A percentile compares a stretch with the other conserved stretches of the same genome.
Conservation (phyloP, 208 protist species). For the Paratrypanosoma confusum region DNA sequence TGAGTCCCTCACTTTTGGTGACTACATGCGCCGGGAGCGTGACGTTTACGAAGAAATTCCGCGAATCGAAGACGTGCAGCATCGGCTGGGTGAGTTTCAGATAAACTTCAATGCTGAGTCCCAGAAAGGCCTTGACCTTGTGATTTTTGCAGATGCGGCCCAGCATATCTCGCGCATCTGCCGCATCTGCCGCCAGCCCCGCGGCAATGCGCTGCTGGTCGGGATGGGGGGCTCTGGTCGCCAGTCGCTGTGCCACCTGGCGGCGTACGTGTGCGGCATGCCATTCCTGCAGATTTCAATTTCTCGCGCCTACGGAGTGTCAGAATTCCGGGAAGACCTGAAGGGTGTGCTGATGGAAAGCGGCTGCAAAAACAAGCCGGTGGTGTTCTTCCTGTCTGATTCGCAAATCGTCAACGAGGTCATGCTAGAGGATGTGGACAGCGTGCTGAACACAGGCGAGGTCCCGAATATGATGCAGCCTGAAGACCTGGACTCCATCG, state of each 20-base stretch:
- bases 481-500: conserved; percentile 92
- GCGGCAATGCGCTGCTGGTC: conserved; percentile 94
- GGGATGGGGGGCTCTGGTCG: conserved; percentile 96
- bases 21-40: conserved; percentile 88
- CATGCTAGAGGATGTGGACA: conserved; percentile 98
- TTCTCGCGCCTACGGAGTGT: conserved; percentile 85
- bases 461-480: conserved; percentile 94
- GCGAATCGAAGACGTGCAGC: conserved; percentile 35
- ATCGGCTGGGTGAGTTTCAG: conserved; percentile 75
- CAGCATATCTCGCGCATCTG: conserved; percentile 93
- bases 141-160: conserved; percentile 97
- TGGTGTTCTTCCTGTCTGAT: conserved; percentile 94
- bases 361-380: conserved; percentile 75
- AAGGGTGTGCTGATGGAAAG: conserved; percentile 81
- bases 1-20: conserved; percentile 77
- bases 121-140: conserved; percentile 87
- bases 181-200: conserved; percentile 93
- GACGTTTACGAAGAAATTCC: conserved; percentile 67
- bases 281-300: conserved; percentile 86
- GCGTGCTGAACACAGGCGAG: conserved; percentile 96
- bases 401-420: conserved; percentile 91
- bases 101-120: conserved; percentile 88
- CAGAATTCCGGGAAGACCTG: conserved; percentile 91
- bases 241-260: conserved; percentile 92
- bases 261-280: conserved; percentile 88